These are phyloP conservation scores for Piper longum DNA, from an alignment of 164 flowering plant species.

Conservation along the genomic window DNA sequence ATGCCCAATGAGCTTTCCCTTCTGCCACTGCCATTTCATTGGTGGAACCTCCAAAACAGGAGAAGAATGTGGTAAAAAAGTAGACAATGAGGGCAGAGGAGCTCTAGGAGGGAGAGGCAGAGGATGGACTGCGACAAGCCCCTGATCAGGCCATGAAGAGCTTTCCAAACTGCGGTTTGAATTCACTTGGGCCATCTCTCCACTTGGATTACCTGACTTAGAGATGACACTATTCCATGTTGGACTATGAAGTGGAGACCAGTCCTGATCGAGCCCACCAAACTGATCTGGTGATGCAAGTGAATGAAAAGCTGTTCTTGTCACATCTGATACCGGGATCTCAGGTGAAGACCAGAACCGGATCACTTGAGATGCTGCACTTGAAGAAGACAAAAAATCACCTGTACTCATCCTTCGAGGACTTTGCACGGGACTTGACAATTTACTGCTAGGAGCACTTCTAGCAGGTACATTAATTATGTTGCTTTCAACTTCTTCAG, in stretches of 20 bases:
- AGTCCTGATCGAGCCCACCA: constrained; percentile 24
- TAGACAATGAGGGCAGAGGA: constrained; percentile 17
- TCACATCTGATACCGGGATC: constrained; percentile 20
- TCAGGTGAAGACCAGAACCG: constrained; percentile 66
- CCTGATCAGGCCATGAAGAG: constrained; percentile 23
- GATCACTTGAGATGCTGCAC: constrained; percentile 16
- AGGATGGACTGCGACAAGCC: constrained; percentile 38
- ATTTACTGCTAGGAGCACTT: constrained; percentile 60
- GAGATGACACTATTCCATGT: constrained; percentile 19
- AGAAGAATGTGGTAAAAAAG: constrained; percentile 17
- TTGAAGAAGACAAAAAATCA: constrained; percentile 15
- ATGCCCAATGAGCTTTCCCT: constrained; percentile 90
- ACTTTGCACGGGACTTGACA: constrained; percentile 44
- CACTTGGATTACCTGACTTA: constrained; percentile 21
- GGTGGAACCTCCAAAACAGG: constrained; percentile 28
- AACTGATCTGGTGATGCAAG: constrained; percentile 25
- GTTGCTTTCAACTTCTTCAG: constrained; percentile 13
- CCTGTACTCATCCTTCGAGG: constrained; percentile 30
- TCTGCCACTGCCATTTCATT: constrained; percentile 56
- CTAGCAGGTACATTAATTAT: constrained; percentile 20
- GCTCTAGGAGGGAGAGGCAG: constrained; percentile 82
- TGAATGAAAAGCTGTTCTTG: constrained; percentile 12
- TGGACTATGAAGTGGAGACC: constrained; percentile 43
- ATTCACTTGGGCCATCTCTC: constrained; percentile 35
- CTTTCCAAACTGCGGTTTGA: constrained; percentile 9